A percentile compares a stretch with the other conserved stretches of the same genome.
phyloP scores from a whole-genome alignment of 345 rosid genomes.

The Mercurialis annua region DNA sequence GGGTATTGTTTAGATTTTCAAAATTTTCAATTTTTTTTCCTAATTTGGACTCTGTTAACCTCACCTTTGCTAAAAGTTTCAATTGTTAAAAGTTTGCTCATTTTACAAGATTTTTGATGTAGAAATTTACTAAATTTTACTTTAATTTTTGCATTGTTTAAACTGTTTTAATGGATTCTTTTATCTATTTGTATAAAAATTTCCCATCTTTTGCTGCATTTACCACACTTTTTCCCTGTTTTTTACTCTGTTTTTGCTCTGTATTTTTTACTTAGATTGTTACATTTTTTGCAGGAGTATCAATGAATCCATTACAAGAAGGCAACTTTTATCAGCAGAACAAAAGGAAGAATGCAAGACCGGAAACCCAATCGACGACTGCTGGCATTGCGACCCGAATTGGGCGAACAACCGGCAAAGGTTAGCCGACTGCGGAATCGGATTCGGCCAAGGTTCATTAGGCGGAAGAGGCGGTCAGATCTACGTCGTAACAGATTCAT shows the following conservation, averaged over 20 bases:
- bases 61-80: neutral
- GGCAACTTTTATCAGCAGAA: conserved; percentile 17
- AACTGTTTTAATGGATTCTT: no score
- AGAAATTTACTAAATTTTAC: no score
- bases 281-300: conserved; percentile 29
- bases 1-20: neutral
- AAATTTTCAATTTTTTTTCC: neutral
- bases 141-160: no score
- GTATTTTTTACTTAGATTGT: no score
- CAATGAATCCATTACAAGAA: conserved; percentile 31
- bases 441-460: conserved; percentile 63
- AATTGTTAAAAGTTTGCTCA: no score
- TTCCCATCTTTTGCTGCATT: neutral
- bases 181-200: no score
- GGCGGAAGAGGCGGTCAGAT: conserved; percentile 83
- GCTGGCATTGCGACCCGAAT: conserved; percentile 78
- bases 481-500: conserved; percentile 87
- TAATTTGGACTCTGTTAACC: no score
- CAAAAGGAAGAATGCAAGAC: conserved; percentile 40
- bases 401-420: conserved; percentile 67
- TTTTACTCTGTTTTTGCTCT: neutral
- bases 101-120: no score
- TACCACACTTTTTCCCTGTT: neutral
- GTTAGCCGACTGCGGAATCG: conserved; percentile 76
- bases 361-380: conserved; percentile 84